A percentile compares a stretch with the other conserved stretches of the same genome.
phyloP scores from a whole-genome alignment of 768 basidiomycete genomes.

The Coprinellus micaceus region DNA sequence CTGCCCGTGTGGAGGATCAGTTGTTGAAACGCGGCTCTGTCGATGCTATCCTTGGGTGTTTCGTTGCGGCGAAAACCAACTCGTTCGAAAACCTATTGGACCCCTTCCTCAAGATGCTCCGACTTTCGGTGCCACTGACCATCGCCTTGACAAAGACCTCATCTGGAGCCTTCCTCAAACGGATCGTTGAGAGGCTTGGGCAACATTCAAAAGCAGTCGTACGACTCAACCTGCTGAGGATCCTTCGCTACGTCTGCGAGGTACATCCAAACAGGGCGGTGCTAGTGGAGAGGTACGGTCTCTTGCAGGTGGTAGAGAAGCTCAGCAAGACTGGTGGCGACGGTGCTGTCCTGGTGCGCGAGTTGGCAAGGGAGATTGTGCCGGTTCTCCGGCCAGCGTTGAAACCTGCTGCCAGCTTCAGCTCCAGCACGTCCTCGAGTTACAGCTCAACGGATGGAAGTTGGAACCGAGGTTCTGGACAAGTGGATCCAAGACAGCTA shows the following conservation, averaged over 20 bases:
- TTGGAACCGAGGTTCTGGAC: constrained; percentile 10
- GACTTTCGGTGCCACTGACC: constrained; percentile 70
- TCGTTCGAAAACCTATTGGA: constrained; percentile 91
- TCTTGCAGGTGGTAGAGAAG: constrained; percentile 75
- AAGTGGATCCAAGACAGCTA: neutral
- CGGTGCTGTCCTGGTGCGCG: constrained; percentile 85
- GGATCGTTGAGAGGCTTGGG: constrained; percentile 78
- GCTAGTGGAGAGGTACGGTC: constrained; percentile 77
- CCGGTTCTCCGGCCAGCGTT: constrained; percentile 72
- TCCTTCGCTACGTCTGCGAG: constrained; percentile 84
- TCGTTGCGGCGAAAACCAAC: constrained; percentile 81
- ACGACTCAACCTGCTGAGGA: constrained; percentile 82
- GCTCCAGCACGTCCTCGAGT: constrained; percentile 6
- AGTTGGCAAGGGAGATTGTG: constrained; percentile 82
- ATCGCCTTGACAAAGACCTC: constrained; percentile 73
- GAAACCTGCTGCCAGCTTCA: constrained; percentile 58
- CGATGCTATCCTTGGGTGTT: constrained; percentile 71
- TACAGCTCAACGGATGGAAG: neutral
- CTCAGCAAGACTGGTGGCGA: constrained; percentile 74
- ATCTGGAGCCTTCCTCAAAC: constrained; percentile 66
- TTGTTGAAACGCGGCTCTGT: constrained; percentile 64
- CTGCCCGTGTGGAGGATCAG: constrained; percentile 87
- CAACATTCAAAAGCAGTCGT: constrained; percentile 78
- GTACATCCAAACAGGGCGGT: constrained; percentile 81
- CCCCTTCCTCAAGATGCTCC: constrained; percentile 87